Percentiles rank a stretch among this genome's conserved stretches.
phyloP scores from a whole-genome alignment of 768 basidiomycete species.

The Gloeophyllum trabeum region DNA sequence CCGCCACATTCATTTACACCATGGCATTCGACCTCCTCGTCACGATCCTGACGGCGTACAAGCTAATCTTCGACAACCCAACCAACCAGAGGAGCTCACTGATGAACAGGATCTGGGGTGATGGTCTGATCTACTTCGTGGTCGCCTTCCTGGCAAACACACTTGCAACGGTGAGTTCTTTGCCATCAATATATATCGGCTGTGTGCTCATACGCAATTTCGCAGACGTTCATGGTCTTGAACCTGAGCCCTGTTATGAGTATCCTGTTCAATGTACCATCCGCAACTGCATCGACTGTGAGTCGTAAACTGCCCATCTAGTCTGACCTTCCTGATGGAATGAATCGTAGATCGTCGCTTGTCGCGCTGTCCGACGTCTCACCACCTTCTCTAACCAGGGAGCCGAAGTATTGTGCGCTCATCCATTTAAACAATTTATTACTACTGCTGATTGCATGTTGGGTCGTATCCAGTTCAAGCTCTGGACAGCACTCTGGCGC shows the following conservation, averaged over 20 bases:
- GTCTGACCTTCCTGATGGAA: neutral
- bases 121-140: constrained; percentile 67
- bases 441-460: neutral
- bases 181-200: neutral
- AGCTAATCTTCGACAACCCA: constrained; percentile 26
- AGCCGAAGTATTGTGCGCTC: constrained; percentile 19
- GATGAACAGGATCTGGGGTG: constrained; percentile 53
- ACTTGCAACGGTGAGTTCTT: constrained; percentile 21
- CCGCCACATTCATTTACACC: constrained; percentile 65
- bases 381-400: constrained; percentile 29
- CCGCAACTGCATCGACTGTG: constrained; percentile 30
- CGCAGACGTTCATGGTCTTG: constrained; percentile 52
- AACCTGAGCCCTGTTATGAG: constrained; percentile 59
- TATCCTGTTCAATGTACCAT: constrained; percentile 55
- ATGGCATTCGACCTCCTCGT: constrained; percentile 66
- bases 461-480: neutral
- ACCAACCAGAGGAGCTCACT: constrained; percentile 30
- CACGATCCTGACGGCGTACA: constrained; percentile 47
- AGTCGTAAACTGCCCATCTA: neutral
- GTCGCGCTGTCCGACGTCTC: constrained; percentile 47
- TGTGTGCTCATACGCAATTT: neutral
- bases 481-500: constrained; percentile 12
- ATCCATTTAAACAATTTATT: neutral
- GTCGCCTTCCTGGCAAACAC: constrained; percentile 42
- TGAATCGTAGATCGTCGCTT: constrained; percentile 38